These are phyloP conservation scores for Cladosporium sp. DNA, from an alignment of 2,329 filamentous ascomycete genomes.

Conservation along the genomic window DNA sequence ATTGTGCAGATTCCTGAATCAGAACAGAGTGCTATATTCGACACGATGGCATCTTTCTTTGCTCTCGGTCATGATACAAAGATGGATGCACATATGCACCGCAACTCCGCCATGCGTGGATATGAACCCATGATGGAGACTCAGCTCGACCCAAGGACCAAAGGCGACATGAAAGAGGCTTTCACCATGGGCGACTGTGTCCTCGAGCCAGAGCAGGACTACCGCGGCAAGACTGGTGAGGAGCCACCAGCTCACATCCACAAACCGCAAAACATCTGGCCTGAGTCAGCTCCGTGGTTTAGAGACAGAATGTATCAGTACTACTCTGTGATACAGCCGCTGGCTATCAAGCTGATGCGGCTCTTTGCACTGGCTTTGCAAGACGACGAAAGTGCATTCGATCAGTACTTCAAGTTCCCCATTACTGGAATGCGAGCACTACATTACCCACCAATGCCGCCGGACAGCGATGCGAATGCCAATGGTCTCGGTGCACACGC, in stretches of 20 bases:
- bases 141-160: conserved; percentile 32
- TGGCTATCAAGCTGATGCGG: conserved; percentile 34
- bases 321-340: conserved; percentile 28
- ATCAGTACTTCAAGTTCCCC: conserved; percentile 32
- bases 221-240: conserved; percentile 8
- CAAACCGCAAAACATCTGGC: conserved; percentile 36
- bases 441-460: conserved; percentile 37
- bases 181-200: conserved; percentile 38
- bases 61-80: conserved; percentile 29
- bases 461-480: conserved; percentile 30
- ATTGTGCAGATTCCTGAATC: conserved; percentile 25
- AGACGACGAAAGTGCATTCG: neutral
- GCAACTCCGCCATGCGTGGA: conserved; percentile 34
- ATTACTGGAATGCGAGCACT: conserved; percentile 40
- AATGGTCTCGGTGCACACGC: conserved; percentile 27
- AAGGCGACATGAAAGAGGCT: conserved; percentile 31
- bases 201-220: conserved; percentile 35
- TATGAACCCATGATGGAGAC: conserved; percentile 36
- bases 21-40: conserved; percentile 28
- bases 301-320: conserved; percentile 34
- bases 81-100: conserved; percentile 49
- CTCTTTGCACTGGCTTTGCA: neutral
- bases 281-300: conserved; percentile 30
- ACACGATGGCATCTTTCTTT: conserved; percentile 30
- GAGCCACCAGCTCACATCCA: conserved; percentile 8